Percentiles rank a stretch among this genome's conserved stretches.
Conservation (phyloP, 2,329 filamentous ascomycete species). For the Neurospora crassa region DNA sequence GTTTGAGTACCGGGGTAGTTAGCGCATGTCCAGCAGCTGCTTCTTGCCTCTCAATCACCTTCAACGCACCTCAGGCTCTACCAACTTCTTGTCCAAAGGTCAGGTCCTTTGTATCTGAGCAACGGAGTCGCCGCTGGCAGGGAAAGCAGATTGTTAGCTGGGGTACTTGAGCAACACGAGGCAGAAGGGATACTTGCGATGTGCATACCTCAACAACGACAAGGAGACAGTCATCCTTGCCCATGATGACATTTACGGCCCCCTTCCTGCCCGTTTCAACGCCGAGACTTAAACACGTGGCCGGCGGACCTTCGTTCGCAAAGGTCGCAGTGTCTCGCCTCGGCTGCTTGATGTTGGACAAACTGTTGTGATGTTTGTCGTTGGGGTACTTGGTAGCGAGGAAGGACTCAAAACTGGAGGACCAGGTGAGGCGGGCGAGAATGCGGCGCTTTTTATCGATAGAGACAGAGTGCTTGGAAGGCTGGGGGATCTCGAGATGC, state of each 20-base stretch:
- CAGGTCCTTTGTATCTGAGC: background rate
- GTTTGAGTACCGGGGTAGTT: background rate
- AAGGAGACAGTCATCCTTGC: slow-evolving; percentile 75
- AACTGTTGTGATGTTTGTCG: slow-evolving; percentile 65
- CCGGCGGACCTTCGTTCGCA: too few species aligned
- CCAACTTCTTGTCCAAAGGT: background rate
- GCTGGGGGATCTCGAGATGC: slow-evolving; percentile 84
- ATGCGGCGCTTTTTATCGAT: slow-evolving; percentile 98
- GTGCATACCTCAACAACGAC: slow-evolving; percentile 56
- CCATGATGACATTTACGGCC: slow-evolving; percentile 66
- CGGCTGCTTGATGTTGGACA: background rate
- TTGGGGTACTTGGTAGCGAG: slow-evolving; percentile 97
- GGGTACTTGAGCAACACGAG: background rate
- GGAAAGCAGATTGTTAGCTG: background rate
- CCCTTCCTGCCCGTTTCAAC: slow-evolving; percentile 49
- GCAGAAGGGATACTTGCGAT: background rate
- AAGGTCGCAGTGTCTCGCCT: background rate
- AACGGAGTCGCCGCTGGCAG: background rate
- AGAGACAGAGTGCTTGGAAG: slow-evolving; percentile 95
- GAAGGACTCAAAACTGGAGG: slow-evolving; percentile 94
- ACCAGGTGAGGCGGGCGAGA: slow-evolving; percentile 95
- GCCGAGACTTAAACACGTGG: too few species aligned
- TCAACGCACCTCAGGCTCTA: background rate
- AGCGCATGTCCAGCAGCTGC: background rate
- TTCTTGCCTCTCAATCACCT: too few species aligned